A percentile compares a stretch with the other conserved stretches of the same genome.
These are phyloP conservation scores for Suillus plorans DNA, from an alignment of 768 basidiomycete genomes.

Conservation along the genomic window DNA sequence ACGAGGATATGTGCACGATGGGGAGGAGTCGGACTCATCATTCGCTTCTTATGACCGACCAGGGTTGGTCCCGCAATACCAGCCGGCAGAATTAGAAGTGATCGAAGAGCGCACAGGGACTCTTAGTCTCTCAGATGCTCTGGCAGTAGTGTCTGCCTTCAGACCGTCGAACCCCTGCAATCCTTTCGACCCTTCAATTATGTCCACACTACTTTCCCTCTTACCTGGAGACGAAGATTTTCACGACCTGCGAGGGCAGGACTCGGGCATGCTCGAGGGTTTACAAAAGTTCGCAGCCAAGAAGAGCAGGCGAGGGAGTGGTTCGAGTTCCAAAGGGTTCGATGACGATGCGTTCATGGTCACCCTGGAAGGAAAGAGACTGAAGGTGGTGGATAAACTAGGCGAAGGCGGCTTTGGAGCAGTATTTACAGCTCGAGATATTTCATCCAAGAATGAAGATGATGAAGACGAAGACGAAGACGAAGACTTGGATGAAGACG, in stretches of 20 bases:
- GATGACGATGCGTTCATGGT: slow-evolving; percentile 49
- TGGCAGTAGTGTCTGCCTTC: slow-evolving; percentile 63
- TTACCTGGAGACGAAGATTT: slow-evolving; percentile 61
- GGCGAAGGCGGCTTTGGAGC: slow-evolving; percentile 97
- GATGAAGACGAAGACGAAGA: slow-evolving; percentile 41
- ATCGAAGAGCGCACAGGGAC: slow-evolving; percentile 64
- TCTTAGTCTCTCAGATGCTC: slow-evolving; percentile 63
- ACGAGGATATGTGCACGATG: slow-evolving; percentile 18
- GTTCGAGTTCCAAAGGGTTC: slow-evolving; percentile 32
- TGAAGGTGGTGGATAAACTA: slow-evolving; percentile 79
- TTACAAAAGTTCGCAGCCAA: slow-evolving; percentile 73
- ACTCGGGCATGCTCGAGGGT: slow-evolving; percentile 58
- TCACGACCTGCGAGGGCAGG: slow-evolving; percentile 54
- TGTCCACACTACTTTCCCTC: slow-evolving; percentile 62
- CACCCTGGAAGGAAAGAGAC: slow-evolving; percentile 59
- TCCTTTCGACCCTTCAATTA: slow-evolving; percentile 69
- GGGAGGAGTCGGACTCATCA: slow-evolving; percentile 11
- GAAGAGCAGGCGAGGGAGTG: slow-evolving; percentile 29
- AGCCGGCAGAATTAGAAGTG: slow-evolving; percentile 24
- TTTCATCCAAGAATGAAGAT: slow-evolving; percentile 38
- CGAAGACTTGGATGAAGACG: slow-evolving; percentile 41
- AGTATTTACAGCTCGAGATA: slow-evolving; percentile 82
- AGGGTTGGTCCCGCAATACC: slow-evolving; percentile 17
- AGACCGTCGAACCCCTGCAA: slow-evolving; percentile 86
- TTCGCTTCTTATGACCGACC: slow-evolving; percentile 15